These are phyloP conservation scores for Colletotrichum sojae DNA, from an alignment of 2,329 filamentous ascomycete species.

Conservation along the genomic window DNA sequence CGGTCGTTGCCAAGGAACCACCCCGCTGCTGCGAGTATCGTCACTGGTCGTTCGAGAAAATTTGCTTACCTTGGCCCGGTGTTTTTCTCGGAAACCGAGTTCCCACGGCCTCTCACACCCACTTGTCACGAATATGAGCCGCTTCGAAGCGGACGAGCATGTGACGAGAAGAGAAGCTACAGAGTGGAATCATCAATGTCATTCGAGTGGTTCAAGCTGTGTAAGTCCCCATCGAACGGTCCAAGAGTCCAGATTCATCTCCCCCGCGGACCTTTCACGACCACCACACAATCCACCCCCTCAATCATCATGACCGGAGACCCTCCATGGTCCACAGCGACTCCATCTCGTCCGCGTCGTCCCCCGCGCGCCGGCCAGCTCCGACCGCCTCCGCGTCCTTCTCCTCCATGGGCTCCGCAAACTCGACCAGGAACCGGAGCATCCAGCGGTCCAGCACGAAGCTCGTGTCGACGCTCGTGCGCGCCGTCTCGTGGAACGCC, in stretches of 20 bases:
- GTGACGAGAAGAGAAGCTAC: conserved; percentile 16
- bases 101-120: background rate
- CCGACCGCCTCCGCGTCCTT: conserved; percentile 42
- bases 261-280: conserved; percentile 15
- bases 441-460: conserved; percentile 60
- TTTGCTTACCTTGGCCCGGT: conserved; percentile 7
- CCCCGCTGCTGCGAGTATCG: conserved; percentile 10
- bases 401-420: conserved; percentile 49
- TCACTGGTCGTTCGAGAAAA: conserved; percentile 1
- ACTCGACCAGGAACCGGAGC: conserved; percentile 54
- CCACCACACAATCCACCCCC: conserved; percentile 28
- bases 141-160: conserved; percentile 4
- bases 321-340: conserved; percentile 42
- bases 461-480: conserved; percentile 51
- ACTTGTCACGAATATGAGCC: conserved; percentile 28
- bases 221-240: conserved; percentile 15
- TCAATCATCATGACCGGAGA: conserved; percentile 13
- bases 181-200: too few species aligned
- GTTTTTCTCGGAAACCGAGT: conserved; percentile 27
- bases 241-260: conserved; percentile 34
- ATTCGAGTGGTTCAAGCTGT: too few species aligned
- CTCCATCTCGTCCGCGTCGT: conserved; percentile 41
- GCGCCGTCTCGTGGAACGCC: conserved; percentile 59
- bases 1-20: conserved; percentile 16
- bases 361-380: conserved; percentile 33